Percentiles rank a stretch among this genome's conserved stretches.
Conservation (phyloP, 768 basidiomycete genomes). For the Daedaleopsis nitida region DNA sequence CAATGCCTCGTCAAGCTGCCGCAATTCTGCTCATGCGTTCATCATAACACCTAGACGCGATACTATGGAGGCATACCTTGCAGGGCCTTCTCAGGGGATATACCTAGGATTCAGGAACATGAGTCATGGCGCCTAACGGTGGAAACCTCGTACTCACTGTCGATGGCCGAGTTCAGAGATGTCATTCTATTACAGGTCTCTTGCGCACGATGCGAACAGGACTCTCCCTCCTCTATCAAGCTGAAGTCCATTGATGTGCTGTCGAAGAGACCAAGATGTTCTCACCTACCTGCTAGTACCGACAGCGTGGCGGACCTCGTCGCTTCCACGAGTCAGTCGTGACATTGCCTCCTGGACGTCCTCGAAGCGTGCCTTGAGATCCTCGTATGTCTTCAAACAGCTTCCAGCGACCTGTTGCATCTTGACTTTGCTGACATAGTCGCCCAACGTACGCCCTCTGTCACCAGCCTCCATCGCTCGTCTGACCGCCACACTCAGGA, state of each 20-base stretch:
- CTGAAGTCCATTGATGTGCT: slow-evolving; percentile 35
- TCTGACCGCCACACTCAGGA: slow-evolving; percentile 66
- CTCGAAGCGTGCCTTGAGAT: slow-evolving; percentile 55
- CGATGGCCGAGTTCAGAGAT: slow-evolving; percentile 50
- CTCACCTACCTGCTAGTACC: slow-evolving; percentile 47
- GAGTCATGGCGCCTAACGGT: slow-evolving; percentile 30
- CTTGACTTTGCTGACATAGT: slow-evolving; percentile 77
- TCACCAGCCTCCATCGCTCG: slow-evolving; percentile 74
- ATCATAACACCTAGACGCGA: not conserved
- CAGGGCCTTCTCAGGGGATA: slow-evolving; percentile 16
- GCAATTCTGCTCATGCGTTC: slow-evolving; percentile 46
- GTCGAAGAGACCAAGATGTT: not conserved
- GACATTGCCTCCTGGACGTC: slow-evolving; percentile 56
- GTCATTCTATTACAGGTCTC: slow-evolving; percentile 60
- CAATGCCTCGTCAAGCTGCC: slow-evolving; percentile 60
- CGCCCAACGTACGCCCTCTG: slow-evolving; percentile 67
- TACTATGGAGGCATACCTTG: slow-evolving; percentile 5
- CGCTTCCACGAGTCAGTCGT: slow-evolving; percentile 58
- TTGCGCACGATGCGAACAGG: slow-evolving; percentile 55
- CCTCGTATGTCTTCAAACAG: slow-evolving; percentile 70
- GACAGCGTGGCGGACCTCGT: slow-evolving; percentile 55
- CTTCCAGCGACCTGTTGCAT: slow-evolving; percentile 81
- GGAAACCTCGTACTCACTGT: slow-evolving; percentile 40
- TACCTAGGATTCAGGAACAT: slow-evolving; percentile 5
- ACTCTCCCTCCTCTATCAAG: slow-evolving; percentile 60